A percentile compares a stretch with the other conserved stretches of the same genome.
Conservation (phyloP, 1,284 basidiomycete species). For the Ceratobasidium papillatum region DNA sequence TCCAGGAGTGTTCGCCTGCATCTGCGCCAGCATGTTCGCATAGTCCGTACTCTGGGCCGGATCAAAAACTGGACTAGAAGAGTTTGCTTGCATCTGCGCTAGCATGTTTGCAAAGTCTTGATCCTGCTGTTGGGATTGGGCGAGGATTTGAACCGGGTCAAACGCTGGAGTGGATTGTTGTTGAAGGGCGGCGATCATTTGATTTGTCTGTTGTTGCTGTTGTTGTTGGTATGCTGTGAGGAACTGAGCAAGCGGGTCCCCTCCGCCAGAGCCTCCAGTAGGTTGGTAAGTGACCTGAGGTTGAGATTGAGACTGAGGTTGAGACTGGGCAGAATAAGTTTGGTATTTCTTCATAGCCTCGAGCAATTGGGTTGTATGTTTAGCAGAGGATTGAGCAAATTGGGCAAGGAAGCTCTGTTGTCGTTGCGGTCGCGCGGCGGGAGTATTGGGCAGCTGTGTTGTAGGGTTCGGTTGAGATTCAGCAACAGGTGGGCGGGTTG, state of each 20-base stretch:
- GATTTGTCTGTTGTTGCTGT: slow-evolving; percentile 32
- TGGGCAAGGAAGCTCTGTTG: not conserved
- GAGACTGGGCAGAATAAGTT: not conserved
- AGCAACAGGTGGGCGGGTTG: not conserved
- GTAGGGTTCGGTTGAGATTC: not conserved
- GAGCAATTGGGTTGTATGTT: not conserved
- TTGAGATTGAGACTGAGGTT: not conserved
- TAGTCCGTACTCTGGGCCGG: slow-evolving; percentile 1
- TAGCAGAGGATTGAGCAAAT: not conserved
- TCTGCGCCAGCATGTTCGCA: slow-evolving; percentile 7
- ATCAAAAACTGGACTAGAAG: not conserved
- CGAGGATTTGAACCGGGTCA: slow-evolving; percentile 11
- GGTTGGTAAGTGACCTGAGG: not conserved
- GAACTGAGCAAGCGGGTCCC: not conserved
- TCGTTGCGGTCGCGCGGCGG: not conserved
- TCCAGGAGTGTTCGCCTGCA: not conserved
- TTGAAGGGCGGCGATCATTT: slow-evolving; percentile 24
- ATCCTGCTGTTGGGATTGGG: slow-evolving; percentile 6
- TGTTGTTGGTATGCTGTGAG: slow-evolving; percentile 23
- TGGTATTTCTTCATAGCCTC: slow-evolving; percentile 13
- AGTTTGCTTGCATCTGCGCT: slow-evolving; percentile 30
- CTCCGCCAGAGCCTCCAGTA: not conserved
- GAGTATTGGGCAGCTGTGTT: not conserved
- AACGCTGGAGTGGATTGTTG: slow-evolving; percentile 14
- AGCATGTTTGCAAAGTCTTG: slow-evolving; percentile 11